Percentiles rank a stretch among this genome's conserved stretches.
Evolutionary conservation across 225 moss, liverwort and hornwort genomes (phyloP).

Genomic region (Bryum argenteum): DNA sequence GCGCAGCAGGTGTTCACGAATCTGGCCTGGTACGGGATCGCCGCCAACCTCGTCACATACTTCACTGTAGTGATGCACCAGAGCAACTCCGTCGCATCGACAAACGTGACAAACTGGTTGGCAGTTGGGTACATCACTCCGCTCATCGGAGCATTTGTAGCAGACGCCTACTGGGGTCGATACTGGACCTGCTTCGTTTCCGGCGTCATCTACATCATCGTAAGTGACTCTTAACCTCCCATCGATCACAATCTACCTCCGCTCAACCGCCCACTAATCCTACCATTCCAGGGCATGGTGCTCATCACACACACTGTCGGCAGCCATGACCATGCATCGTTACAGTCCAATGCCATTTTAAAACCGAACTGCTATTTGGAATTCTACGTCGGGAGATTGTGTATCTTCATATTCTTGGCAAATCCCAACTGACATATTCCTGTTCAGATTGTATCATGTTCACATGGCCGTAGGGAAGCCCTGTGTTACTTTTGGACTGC

Average conservation of each 20-base stretch:
- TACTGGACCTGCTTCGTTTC: conserved; percentile 60
- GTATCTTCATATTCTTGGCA: too few relatives aligned
- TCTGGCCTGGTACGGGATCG: conserved; percentile 52
- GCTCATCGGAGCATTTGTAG: conserved; percentile 67
- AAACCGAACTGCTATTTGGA: too few relatives aligned
- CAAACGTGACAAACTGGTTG: conserved; percentile 68
- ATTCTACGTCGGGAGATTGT: too few relatives aligned
- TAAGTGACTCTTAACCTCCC: conserved; percentile 23
- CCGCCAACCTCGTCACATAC: conserved; percentile 72
- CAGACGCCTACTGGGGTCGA: conserved; percentile 73
- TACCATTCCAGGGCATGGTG: too few relatives aligned
- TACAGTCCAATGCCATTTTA: too few relatives aligned
- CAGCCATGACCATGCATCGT: neutral
- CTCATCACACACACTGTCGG: too few relatives aligned
- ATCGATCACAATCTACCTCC: too few relatives aligned
- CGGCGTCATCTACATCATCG: conserved; percentile 50
- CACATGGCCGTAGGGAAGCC: too few relatives aligned
- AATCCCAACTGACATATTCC: too few relatives aligned
- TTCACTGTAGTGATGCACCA: conserved; percentile 71
- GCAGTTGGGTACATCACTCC: conserved; percentile 68
- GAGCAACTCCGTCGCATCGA: conserved; percentile 60
- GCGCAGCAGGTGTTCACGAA: conserved; percentile 68
- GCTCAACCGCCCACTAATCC: too few relatives aligned
- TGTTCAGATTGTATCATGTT: too few relatives aligned
- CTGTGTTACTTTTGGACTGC: too few relatives aligned